These are phyloP conservation scores for Zanthoxylum bungeanum DNA, from an alignment of 345 rosid species.

Conservation along the genomic window DNA sequence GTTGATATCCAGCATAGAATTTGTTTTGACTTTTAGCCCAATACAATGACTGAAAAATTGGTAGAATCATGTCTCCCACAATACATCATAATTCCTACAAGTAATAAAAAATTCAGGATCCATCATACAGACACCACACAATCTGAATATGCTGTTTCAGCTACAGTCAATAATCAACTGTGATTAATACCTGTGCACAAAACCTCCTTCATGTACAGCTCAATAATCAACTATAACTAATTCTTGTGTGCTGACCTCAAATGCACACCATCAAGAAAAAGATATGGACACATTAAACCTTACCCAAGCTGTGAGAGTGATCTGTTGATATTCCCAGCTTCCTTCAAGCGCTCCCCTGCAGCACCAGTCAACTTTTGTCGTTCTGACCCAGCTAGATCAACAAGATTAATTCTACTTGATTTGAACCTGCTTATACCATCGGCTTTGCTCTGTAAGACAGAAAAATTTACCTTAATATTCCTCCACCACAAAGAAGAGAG, in stretches of 20 bases:
- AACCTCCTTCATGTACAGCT: not conserved
- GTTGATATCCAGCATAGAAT: not conserved
- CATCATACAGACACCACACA: too few relatives aligned
- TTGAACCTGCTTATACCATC: slow-evolving; percentile 90
- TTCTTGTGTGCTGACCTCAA: not conserved
- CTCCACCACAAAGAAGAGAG: slow-evolving; percentile 6
- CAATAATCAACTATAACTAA: not conserved
- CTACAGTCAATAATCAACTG: too few relatives aligned
- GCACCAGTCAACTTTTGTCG: slow-evolving; percentile 94
- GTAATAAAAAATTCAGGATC: too few relatives aligned
- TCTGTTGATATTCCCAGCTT: slow-evolving; percentile 96
- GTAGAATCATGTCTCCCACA: too few relatives aligned
- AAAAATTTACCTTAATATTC: slow-evolving; percentile 16
- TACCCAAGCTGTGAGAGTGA: slow-evolving; percentile 99
- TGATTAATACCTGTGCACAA: not conserved
- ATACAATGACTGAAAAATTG: not conserved
- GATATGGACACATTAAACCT: slow-evolving; percentile 4
- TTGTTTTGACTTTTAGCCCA: not conserved
- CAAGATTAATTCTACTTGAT: slow-evolving; percentile 96
- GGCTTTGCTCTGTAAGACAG: slow-evolving; percentile 62
- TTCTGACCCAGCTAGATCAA: slow-evolving; percentile 99
- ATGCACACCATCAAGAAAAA: slow-evolving; percentile 1
- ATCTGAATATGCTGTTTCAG: too few relatives aligned
- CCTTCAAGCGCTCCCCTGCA: slow-evolving; percentile 95
- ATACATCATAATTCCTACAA: too few relatives aligned